Conservation (phyloP, 129 eudicot species). For the Glebionis coronaria region DNA sequence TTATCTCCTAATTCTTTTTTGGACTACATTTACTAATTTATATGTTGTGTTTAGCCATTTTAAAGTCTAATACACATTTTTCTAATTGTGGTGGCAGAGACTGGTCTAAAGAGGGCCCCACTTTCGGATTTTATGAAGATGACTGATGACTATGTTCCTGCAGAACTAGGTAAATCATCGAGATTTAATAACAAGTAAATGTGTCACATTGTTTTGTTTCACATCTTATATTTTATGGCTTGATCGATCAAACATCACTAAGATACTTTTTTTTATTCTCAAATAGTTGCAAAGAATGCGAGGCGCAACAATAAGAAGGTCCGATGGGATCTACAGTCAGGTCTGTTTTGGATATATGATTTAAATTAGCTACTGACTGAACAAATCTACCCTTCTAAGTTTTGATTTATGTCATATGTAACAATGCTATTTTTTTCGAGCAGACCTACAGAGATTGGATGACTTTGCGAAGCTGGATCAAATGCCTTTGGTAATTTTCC, state of each 20-base stretch:
- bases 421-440: slow-evolving; percentile 19
- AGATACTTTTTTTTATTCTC: slow-evolving; percentile 8
- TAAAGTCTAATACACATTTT: background rate
- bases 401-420: slow-evolving; percentile 3
- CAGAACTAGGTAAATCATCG: slow-evolving; percentile 61
- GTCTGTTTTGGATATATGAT: slow-evolving; percentile 28
- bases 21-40: background rate
- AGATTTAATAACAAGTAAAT: background rate
- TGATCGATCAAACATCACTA: background rate
- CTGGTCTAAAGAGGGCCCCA: slow-evolving; percentile 28
- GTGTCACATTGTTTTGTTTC: background rate
- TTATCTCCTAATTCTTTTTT: background rate
- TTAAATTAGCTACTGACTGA: background rate
- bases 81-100: slow-evolving; percentile 24
- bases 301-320: slow-evolving; percentile 46
- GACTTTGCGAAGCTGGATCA: slow-evolving; percentile 66
- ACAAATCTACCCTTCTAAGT: slow-evolving; percentile 6
- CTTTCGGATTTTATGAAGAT: slow-evolving; percentile 53
- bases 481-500: slow-evolving; percentile 33
- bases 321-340: slow-evolving; percentile 74
- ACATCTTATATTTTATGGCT: background rate
- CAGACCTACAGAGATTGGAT: slow-evolving; percentile 63
- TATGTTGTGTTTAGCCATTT: background rate
- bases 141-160: slow-evolving; percentile 69
- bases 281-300: slow-evolving; percentile 46